Conservation (phyloP, 441 rosid genomes). For the Erodium texanum region DNA sequence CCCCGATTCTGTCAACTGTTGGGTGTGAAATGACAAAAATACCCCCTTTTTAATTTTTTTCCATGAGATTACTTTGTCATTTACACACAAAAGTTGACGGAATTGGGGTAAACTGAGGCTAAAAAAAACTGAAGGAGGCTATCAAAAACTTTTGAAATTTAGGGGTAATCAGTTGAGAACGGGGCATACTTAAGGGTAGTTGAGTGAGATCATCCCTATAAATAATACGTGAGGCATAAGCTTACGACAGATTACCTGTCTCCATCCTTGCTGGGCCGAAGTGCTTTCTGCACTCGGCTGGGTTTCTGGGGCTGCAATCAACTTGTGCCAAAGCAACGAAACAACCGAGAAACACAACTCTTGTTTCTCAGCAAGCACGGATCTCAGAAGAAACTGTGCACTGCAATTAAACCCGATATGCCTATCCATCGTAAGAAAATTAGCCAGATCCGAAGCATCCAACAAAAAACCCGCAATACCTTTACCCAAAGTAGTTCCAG, state of each 20-base stretch:
- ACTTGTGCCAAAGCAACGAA: slow-evolving; percentile 88
- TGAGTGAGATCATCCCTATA: too few species aligned
- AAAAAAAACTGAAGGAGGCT: too few species aligned
- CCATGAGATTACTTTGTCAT: too few species aligned
- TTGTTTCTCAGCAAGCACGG: slow-evolving; percentile 83
- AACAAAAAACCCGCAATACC: slow-evolving; percentile 51
- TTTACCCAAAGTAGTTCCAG: slow-evolving; percentile 50
- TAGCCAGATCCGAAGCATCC: slow-evolving; percentile 96
- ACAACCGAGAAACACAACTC: slow-evolving; percentile 96
- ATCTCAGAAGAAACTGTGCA: slow-evolving; percentile 75
- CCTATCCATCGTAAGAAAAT: slow-evolving; percentile 90
- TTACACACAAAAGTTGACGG: too few species aligned
- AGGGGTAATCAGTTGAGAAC: too few species aligned
- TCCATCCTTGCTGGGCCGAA: slow-evolving; percentile 99
- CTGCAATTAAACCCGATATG: slow-evolving; percentile 85
- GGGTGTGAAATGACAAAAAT: too few species aligned
- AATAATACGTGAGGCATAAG: neutral
- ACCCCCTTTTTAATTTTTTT: too few species aligned
- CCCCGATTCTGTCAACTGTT: too few species aligned
- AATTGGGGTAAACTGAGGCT: too few species aligned
- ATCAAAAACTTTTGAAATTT: too few species aligned
- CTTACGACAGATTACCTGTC: slow-evolving; percentile 62
- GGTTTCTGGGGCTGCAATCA: slow-evolving; percentile 87
- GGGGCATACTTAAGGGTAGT: too few species aligned
- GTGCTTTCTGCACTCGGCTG: slow-evolving; percentile 92